A percentile compares a stretch with the other conserved stretches of the same genome.
Conservation (phyloP, 2,329 filamentous ascomycete species). For the Verticillium klebahnii region DNA sequence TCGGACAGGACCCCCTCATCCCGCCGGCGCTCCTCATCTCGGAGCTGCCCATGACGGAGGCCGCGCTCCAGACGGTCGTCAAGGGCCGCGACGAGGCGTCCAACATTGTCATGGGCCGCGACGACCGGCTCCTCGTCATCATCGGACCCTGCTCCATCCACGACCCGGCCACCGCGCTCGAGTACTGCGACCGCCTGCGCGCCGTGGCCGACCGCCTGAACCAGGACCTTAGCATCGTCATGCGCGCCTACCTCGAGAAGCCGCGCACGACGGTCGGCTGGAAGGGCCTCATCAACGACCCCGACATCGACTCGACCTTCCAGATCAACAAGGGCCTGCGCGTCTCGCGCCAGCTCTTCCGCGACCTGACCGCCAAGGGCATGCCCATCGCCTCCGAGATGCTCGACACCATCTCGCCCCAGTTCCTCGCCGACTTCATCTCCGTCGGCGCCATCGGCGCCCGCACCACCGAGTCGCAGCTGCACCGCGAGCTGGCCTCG, state of each 20-base stretch:
- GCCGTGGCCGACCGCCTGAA: slow-evolving; percentile 73
- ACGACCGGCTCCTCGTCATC: slow-evolving; percentile 88
- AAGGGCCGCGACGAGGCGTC: slow-evolving; percentile 65
- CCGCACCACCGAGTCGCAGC: slow-evolving; percentile 91
- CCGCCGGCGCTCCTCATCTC: slow-evolving; percentile 80
- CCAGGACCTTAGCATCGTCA: slow-evolving; percentile 83
- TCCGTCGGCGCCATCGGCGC: slow-evolving; percentile 94
- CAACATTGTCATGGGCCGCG: slow-evolving; percentile 71
- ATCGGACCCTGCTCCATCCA: slow-evolving; percentile 97
- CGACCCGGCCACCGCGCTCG: slow-evolving; percentile 80
- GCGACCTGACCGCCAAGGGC: slow-evolving; percentile 77
- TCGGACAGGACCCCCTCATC: slow-evolving; percentile 91
- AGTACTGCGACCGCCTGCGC: slow-evolving; percentile 81
- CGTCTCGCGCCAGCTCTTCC: slow-evolving; percentile 88
- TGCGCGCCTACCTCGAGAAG: slow-evolving; percentile 99
- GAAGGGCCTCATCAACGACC: slow-evolving; percentile 99
- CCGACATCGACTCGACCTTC: slow-evolving; percentile 94
- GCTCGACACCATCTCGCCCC: slow-evolving; percentile 97
- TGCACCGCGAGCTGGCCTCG: slow-evolving; percentile 92
- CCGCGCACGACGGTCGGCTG: slow-evolving; percentile 96
- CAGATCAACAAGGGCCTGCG: slow-evolving; percentile 98
- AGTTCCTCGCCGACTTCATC: slow-evolving; percentile 95
- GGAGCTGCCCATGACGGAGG: slow-evolving; percentile 70
- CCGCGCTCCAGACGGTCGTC: slow-evolving; percentile 63
- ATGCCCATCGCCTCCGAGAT: slow-evolving; percentile 98